Conservation (phyloP, 2,329 filamentous ascomycete genomes). For the Fusarium newnesense region DNA sequence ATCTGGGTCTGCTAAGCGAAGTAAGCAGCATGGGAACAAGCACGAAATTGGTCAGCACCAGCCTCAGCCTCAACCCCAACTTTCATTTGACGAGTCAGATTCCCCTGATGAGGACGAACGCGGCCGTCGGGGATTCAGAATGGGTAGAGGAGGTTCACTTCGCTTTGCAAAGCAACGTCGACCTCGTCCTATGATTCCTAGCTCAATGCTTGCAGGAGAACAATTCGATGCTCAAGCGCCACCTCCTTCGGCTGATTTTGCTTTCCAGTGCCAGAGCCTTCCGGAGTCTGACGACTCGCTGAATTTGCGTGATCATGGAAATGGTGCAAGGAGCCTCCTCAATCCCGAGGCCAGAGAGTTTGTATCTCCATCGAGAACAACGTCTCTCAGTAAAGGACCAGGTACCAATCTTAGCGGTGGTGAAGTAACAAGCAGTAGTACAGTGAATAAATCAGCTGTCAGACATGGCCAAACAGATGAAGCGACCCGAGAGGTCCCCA, state of each 20-base stretch:
- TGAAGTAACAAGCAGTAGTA: neutral
- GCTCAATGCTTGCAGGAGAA: slow-evolving; percentile 29
- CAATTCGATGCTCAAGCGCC: slow-evolving; percentile 1
- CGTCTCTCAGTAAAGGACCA: neutral
- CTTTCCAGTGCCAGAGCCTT: slow-evolving; percentile 11
- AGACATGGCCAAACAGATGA: neutral
- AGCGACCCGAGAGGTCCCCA: neutral
- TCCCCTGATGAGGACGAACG: slow-evolving; percentile 18
- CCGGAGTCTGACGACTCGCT: neutral
- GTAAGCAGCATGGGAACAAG: slow-evolving; percentile 15
- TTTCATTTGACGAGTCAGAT: slow-evolving; percentile 10
- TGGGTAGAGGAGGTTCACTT: slow-evolving; percentile 49
- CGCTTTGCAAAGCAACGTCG: slow-evolving; percentile 47
- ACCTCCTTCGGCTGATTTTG: slow-evolving; percentile 27
- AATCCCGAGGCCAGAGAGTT: slow-evolving; percentile 39
- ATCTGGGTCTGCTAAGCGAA: slow-evolving; percentile 25
- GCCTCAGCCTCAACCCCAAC: neutral
- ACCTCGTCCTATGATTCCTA: slow-evolving; percentile 26
- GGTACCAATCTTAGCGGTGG: neutral
- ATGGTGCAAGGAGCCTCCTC: slow-evolving; percentile 14
- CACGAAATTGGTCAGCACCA: neutral
- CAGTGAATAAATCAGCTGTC: neutral
- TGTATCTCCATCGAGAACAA: slow-evolving; percentile 33
- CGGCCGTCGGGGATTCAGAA: slow-evolving; percentile 39
- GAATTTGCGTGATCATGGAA: neutral